Percentiles rank a stretch among this genome's conserved stretches.
phyloP scores from a whole-genome alignment of 164 flowering plant genomes.

The Protea cynaroides region DNA sequence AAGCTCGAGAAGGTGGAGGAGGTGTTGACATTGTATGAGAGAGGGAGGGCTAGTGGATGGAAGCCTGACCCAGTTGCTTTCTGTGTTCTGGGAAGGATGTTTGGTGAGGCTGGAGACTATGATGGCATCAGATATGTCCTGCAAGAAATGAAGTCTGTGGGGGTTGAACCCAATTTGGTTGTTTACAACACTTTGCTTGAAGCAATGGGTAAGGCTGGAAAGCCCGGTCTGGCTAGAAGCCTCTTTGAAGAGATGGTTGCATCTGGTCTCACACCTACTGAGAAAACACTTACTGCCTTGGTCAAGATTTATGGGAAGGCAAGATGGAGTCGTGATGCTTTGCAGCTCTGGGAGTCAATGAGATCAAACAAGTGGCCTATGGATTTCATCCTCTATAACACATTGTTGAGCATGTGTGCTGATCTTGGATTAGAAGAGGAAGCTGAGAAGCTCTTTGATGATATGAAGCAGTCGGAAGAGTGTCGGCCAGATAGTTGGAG shows the following conservation, averaged over 20 bases:
- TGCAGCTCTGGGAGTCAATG: slow-evolving; percentile 78
- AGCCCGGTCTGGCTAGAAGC: slow-evolving; percentile 77
- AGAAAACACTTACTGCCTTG: slow-evolving; percentile 70
- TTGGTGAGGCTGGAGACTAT: slow-evolving; percentile 86
- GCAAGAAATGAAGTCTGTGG: slow-evolving; percentile 71
- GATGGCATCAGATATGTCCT: slow-evolving; percentile 80
- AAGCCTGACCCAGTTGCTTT: slow-evolving; percentile 69
- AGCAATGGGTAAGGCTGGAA: slow-evolving; percentile 88
- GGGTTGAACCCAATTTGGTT: slow-evolving; percentile 74
- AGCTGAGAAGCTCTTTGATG: slow-evolving; percentile 76
- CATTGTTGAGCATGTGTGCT: slow-evolving; percentile 95
- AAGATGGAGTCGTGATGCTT: slow-evolving; percentile 79
- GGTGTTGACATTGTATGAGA: slow-evolving; percentile 81
- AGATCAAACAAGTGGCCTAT: slow-evolving; percentile 68
- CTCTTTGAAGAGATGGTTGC: slow-evolving; percentile 79
- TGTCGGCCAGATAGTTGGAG: slow-evolving; percentile 85
- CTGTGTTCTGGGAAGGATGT: slow-evolving; percentile 77
- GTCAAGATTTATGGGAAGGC: slow-evolving; percentile 88
- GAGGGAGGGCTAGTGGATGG: slow-evolving; percentile 90
- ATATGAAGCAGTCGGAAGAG: slow-evolving; percentile 54
- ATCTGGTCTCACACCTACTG: slow-evolving; percentile 62
- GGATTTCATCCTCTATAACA: slow-evolving; percentile 78
- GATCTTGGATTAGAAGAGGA: slow-evolving; percentile 87
- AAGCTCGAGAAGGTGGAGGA: slow-evolving; percentile 80
- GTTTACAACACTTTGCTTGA: slow-evolving; percentile 83